Base-by-base conservation (phyloP, 2,329 filamentous ascomycete species). In the Xylariomycetidae sp. region DNA sequence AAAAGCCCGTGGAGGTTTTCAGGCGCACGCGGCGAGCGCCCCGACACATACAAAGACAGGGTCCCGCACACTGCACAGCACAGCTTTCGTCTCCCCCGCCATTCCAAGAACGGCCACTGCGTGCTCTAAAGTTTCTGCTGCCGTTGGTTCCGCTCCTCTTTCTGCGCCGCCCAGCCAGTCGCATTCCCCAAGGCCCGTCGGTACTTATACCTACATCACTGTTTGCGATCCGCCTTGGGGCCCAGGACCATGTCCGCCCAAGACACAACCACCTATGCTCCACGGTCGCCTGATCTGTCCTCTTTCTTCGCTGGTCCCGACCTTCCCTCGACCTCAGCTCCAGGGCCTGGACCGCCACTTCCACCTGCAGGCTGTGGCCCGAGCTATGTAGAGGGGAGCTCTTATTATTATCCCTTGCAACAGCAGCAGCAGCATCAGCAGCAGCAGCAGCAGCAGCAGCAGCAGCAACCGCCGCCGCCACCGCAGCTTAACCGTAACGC, bases 281-380 rank as follows among this genome's bases (percentile, higher is more conserved):
- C 73, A 46, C 72, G 68, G 56, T 76, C 72, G 48, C 73, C 73
- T 52, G 72, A 76, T 61, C 65, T 76, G 45, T 75, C 72, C 39
- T 73, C 68, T 38, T 68, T 76, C 56, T 71, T 66, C 48, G 60
- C 68, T 40, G 53, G 58, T 28, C 40, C 48, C 33, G 50, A 47
- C 31, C 42, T 45, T 24, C 49, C 47, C 42, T 46, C 54, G 39
- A 52, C 51, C 31, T 43, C 43, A 34, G 38, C 37, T 40, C 26
- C 29, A 39, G 40, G 48, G 41, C 42, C 49, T 42, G 40, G n/a
- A n/a, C n/a, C n/a, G n/a, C n/a, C n/a, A n/a, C n/a, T n/a, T n/a
- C n/a, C n/a, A n/a, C n/a, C n/a, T n/a, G n/a, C n/a, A n/a, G n/a
- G n/a, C n/a, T n/a, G n/a, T n/a, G n/a, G n/a, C n/a, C n/a, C n/a